These are phyloP conservation scores for Talaromyces verruculosus DNA, from an alignment of 2,329 filamentous ascomycete species.

Conservation along the genomic window DNA sequence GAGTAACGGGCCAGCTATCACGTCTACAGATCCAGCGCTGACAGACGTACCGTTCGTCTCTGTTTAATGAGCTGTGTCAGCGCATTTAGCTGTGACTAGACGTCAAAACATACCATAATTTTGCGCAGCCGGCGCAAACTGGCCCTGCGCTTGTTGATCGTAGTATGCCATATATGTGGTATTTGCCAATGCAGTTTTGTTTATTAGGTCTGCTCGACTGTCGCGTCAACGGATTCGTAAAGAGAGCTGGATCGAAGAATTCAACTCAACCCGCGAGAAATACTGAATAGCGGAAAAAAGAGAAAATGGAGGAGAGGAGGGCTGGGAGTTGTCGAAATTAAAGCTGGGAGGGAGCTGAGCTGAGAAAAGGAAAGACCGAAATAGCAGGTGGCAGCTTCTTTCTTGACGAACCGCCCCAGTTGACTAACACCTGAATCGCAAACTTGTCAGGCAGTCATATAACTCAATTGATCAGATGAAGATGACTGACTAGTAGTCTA, in stretches of 20 bases:
- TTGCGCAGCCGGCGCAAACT: constrained; percentile 2
- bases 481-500: not conserved
- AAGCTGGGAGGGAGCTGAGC: not conserved
- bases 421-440: not conserved
- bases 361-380: not conserved
- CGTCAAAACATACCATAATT: not conserved
- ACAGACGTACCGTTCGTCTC: constrained; percentile 4
- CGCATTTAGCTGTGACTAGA: not conserved
- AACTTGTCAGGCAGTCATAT: not conserved
- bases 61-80: not conserved
- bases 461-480: not conserved
- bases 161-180: constrained; percentile 6
- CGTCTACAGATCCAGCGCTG: constrained; percentile 34
- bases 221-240: not conserved
- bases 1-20: constrained; percentile 51
- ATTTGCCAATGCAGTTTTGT: not conserved
- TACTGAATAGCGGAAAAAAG: not conserved
- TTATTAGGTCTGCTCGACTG: not conserved
- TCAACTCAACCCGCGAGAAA: not conserved
- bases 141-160: constrained; percentile 7
- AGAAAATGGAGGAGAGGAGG: not conserved
- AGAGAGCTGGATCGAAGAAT: not conserved
- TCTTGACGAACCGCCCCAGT: not conserved
- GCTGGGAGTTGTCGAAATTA: not conserved
- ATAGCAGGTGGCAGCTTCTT: constrained; percentile 4